These are phyloP conservation scores for Penicillium argentinense DNA, from an alignment of 495 filamentous ascomycete genomes.

Conservation along the genomic window DNA sequence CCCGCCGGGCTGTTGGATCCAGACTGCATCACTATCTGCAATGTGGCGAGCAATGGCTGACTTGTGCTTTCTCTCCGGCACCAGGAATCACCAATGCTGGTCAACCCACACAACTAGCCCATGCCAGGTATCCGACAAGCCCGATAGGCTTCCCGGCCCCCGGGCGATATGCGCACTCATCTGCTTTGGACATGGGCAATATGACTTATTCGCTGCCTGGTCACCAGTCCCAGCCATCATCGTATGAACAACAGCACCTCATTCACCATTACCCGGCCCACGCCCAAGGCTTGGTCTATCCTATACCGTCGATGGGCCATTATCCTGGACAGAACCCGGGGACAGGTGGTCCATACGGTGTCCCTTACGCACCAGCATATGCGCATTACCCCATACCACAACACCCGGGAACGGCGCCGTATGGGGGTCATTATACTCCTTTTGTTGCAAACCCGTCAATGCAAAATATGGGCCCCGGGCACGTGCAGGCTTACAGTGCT, in stretches of 20 bases:
- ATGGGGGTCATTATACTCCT: constrained; percentile 33
- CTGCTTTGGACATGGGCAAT: constrained; percentile 46
- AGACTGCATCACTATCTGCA: not conserved
- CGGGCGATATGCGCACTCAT: constrained; percentile 27
- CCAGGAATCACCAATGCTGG: constrained; percentile 17
- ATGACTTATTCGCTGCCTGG: constrained; percentile 47
- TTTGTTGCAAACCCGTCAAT: constrained; percentile 19
- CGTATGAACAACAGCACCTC: constrained; percentile 31
- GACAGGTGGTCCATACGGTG: constrained; percentile 27
- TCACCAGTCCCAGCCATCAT: constrained; percentile 29
- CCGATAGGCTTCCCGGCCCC: constrained; percentile 18
- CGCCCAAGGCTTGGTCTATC: constrained; percentile 35
- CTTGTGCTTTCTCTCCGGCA: constrained; percentile 2
- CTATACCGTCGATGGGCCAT: constrained; percentile 34
- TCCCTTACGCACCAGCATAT: constrained; percentile 32
- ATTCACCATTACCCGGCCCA: constrained; percentile 35
- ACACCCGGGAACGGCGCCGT: constrained; percentile 23
- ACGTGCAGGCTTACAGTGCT: constrained; percentile 24
- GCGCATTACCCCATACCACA: constrained; percentile 30
- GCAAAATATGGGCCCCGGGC: constrained; percentile 20
- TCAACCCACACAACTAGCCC: constrained; percentile 20
- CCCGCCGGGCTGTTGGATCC: too few species aligned
- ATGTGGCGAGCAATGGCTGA: constrained; percentile 8
- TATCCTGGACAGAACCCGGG: constrained; percentile 31
- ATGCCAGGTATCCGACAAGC: constrained; percentile 24